These are phyloP conservation scores for Chrysophaeum taylorii DNA, from an alignment of 352 stramenopile genomes.

Conservation along the genomic window DNA sequence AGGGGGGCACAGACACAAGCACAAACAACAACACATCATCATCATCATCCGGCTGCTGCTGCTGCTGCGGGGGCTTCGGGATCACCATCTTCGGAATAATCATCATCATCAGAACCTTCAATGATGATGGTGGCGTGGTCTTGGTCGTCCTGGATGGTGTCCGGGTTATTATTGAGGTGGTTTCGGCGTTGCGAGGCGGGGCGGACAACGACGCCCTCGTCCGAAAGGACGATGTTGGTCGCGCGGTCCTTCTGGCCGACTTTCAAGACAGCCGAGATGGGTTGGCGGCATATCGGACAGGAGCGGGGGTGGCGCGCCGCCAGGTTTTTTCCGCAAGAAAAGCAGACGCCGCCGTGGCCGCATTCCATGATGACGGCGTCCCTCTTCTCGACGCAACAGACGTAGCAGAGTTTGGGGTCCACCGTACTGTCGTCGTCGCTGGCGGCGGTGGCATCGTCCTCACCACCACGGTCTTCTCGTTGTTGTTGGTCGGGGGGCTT, in stretches of 20 bases:
- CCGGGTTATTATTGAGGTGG: too few species aligned
- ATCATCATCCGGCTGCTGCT: too few species aligned
- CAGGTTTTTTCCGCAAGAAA: background rate
- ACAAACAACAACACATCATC: too few species aligned
- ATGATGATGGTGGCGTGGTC: background rate
- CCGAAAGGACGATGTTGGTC: background rate
- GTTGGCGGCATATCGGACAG: background rate
- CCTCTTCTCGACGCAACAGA: background rate
- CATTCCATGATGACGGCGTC: conserved; percentile 12
- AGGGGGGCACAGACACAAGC: too few species aligned
- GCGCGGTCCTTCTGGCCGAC: background rate
- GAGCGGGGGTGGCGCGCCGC: background rate
- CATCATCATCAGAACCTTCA: too few species aligned
- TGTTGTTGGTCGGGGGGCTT: background rate
- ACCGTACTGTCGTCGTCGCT: background rate
- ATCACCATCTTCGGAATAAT: too few species aligned
- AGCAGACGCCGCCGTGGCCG: conserved; percentile 12
- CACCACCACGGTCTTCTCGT: background rate
- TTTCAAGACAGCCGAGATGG: background rate
- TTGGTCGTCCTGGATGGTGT: too few species aligned
- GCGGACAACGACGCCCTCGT: conserved; percentile 5
- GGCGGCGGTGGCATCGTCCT: background rate
- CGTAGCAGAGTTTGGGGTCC: conserved; percentile 3
- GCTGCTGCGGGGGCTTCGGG: too few species aligned
- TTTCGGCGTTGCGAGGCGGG: too few species aligned